Evolutionary conservation across 2,329 filamentous ascomycete species (phyloP), one percentile per base, ranked within the genome.

Genomic region (Sporothrix pallida): DNA sequence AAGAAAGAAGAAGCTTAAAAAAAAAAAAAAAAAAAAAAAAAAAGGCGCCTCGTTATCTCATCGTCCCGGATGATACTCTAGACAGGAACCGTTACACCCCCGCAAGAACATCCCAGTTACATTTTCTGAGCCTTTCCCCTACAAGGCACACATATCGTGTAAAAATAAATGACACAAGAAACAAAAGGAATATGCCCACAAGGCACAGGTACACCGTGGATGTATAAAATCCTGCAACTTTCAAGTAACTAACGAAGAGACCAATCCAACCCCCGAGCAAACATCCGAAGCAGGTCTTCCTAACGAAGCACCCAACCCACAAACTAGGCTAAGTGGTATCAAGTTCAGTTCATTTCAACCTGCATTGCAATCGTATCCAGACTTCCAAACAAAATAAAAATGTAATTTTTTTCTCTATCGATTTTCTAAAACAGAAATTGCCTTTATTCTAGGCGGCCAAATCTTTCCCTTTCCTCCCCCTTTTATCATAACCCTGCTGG

Each of bases 361-460:
- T 48, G 15, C 46, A 17, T 60, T 13, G 13, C 7, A 42, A 23
- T 46, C 7, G 37, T 42, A 12, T 44, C 8, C n/a, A 23, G 23
- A 65, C 2, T 23, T 44, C 8, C 20, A 20, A 56, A 26, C 12
- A 56, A 10, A 26, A 67, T 48, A 26, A 67, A 20, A 63, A 15
- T 26, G 46, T 42, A 3, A 1, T 15, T 5, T 20, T 67, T 65
- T 67, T 48, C 62, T 67, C 42, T 67, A 67, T 67, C 17, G 62
- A 17, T 67, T 48, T 67, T 67, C 42, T 48, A 67, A 17, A 20
- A 62, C 15, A 42, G 6, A 42, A 67, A 46, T 17, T 5, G 42
- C 62, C 42, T 48, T 37, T 37, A 26, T 48, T 48, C 62, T 46
- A 65, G 37, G 37, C 20, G n/a, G 60, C 60, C n/a, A 46, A 65